Conservation (phyloP, 495 filamentous ascomycete species). For the Darksidea phi region DNA sequence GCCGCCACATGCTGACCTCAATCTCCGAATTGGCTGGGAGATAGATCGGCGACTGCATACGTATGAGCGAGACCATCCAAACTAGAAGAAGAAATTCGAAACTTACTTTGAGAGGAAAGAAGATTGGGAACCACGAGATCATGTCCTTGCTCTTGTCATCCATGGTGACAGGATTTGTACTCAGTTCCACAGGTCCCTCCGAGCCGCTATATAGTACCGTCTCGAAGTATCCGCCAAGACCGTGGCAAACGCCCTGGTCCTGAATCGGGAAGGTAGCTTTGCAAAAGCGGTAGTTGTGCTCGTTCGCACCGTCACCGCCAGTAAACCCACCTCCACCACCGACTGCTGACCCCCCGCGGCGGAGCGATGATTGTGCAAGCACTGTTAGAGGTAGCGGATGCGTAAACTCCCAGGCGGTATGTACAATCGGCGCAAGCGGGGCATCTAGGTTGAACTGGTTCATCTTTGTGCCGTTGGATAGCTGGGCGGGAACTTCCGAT, state of each 20-base stretch:
- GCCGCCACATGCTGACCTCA: conserved; percentile 88
- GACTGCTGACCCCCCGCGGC: conserved; percentile 57
- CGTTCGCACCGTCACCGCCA: conserved; percentile 61
- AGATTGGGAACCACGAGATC: conserved; percentile 99
- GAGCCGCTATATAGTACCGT: conserved; percentile 70
- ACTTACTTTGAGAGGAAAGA: conserved; percentile 89
- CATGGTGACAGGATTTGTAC: conserved; percentile 89
- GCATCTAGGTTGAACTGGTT: conserved; percentile 22
- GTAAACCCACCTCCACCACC: conserved; percentile 48
- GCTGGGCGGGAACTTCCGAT: neutral
- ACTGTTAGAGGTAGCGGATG: conserved; percentile 54
- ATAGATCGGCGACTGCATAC: conserved; percentile 73
- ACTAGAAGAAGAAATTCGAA: neutral
- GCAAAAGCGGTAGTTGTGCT: conserved; percentile 80
- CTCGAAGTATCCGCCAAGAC: conserved; percentile 94
- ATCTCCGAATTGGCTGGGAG: conserved; percentile 81
- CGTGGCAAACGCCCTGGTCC: conserved; percentile 81
- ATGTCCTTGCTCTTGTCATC: conserved; percentile 89
- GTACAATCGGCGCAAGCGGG: conserved; percentile 57
- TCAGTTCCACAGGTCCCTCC: conserved; percentile 68
- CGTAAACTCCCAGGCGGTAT: conserved; percentile 68
- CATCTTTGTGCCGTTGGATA: conserved; percentile 16
- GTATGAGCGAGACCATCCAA: conserved; percentile 19
- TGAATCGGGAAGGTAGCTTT: conserved; percentile 69
- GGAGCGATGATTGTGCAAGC: conserved; percentile 54